Evolutionary conservation across 108 stramenopile genomes (phyloP), one percentile per base, ranked within the genome.

Genomic region (Epithemia pelagica): DNA sequence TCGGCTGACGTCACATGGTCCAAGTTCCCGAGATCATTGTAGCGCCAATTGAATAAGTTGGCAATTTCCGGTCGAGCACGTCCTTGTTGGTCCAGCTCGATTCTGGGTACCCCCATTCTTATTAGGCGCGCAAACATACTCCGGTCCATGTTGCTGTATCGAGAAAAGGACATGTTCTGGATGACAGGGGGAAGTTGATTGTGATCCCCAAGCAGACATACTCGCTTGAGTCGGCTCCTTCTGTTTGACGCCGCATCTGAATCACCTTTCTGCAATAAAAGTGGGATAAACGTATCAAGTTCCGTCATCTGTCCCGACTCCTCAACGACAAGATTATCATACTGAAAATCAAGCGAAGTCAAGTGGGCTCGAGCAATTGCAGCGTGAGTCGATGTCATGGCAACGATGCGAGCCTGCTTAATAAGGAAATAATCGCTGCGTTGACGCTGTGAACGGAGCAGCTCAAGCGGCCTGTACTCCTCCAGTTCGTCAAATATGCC

Each of bases 301-400:
- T 99, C 98, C 8, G 94, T 70, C 85, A 98, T 96, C 71, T 99
- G 98, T 29, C 90, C 98, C 31, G 96, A 93, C 69, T 99, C 98
- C 72, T 99, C 98, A 87, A 99, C 90, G n/a, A 99, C 80, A 52
- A 99, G 61, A 65, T 86, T 96, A 81, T 99, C 98, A 66, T 97
- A 99, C 64, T 96, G 90, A 79, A 98, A 99, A 3, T 91, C 94
- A 54, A 98, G 62, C 56, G 95, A 77, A 27, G 97, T 78, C 55
- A 99, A 78, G 52, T 87, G 91, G n/a, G 84, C 71, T 28, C 98
- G 73, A 1, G 86, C 94, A 66, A 98, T 91, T 0, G 97, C 97
- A n/a, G 98, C 98, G 76, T 99, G 98, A 32, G 97, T 99, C 65
- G 96, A 97, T 10, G 98, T 99, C 96, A 98, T 96, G 46, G 97